Evolutionary conservation across 169 alveolate species (phyloP).

Genomic region (Theileria annulata): DNA sequence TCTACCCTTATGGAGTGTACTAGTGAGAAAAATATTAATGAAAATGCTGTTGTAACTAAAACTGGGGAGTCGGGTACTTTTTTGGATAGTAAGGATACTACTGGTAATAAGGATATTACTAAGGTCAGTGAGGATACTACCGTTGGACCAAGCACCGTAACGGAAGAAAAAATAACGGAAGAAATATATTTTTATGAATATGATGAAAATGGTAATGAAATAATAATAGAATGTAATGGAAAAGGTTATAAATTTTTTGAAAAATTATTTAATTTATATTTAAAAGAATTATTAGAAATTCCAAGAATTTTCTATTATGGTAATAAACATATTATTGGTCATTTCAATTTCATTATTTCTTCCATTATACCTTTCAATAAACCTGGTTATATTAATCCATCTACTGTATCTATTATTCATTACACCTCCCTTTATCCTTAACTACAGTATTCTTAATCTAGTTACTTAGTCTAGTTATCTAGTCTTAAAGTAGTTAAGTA

Average conservation of each 20-base stretch:
- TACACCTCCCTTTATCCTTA: too few species aligned
- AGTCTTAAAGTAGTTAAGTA: too few species aligned
- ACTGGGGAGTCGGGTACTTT: too few species aligned
- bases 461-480: too few species aligned
- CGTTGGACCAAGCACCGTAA: neutral
- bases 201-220: neutral
- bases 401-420: conserved; percentile 25
- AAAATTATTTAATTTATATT: neutral
- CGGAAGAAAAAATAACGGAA: neutral
- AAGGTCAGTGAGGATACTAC: neutral
- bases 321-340: conserved; percentile 29
- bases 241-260: neutral
- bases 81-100: too few species aligned
- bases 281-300: conserved; percentile 2
- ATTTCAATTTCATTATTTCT: conserved; percentile 35
- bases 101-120: too few species aligned
- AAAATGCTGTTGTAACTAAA: too few species aligned
- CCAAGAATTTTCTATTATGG: conserved; percentile 42
- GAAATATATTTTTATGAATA: neutral
- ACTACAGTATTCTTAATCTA: too few species aligned
- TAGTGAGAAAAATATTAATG: too few species aligned
- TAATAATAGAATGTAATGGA: neutral
- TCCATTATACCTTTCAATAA: conserved; percentile 17
- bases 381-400: conserved; percentile 44
- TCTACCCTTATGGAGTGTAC: too few species aligned